Evolutionary conservation across 2,329 filamentous ascomycete species (phyloP).

Genomic region (Aureobasidium subglaciale): DNA sequence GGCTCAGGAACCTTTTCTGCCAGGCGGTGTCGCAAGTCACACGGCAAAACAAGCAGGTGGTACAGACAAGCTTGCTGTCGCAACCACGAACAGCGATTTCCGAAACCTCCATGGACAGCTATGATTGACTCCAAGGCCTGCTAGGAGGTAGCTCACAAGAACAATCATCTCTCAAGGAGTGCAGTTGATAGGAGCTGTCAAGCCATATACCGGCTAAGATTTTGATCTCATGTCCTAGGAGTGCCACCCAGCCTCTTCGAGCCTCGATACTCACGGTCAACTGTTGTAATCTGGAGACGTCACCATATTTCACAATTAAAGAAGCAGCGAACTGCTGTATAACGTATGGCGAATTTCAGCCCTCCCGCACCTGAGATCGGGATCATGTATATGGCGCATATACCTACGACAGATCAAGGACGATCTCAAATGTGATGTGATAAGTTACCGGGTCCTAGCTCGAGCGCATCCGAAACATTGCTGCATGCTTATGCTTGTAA

Average conservation of each 20-base stretch:
- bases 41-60: neutral
- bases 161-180: too few relatives aligned
- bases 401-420: neutral
- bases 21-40: neutral
- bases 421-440: neutral
- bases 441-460: too few relatives aligned
- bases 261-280: neutral
- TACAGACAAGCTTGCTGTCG: neutral
- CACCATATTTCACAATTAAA: neutral
- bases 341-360: neutral
- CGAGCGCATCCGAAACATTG: neutral
- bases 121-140: too few relatives aligned
- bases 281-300: neutral
- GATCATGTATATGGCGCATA: neutral
- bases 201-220: neutral
- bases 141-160: too few relatives aligned
- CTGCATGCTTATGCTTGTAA: neutral
- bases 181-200: too few relatives aligned
- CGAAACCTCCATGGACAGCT: neutral
- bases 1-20: neutral
- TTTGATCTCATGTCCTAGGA: neutral
- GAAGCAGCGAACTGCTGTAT: neutral
- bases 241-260: neutral
- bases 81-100: neutral
- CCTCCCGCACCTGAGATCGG: neutral